Conservation (phyloP, 768 basidiomycete species). For the Tylopilus balloui region DNA sequence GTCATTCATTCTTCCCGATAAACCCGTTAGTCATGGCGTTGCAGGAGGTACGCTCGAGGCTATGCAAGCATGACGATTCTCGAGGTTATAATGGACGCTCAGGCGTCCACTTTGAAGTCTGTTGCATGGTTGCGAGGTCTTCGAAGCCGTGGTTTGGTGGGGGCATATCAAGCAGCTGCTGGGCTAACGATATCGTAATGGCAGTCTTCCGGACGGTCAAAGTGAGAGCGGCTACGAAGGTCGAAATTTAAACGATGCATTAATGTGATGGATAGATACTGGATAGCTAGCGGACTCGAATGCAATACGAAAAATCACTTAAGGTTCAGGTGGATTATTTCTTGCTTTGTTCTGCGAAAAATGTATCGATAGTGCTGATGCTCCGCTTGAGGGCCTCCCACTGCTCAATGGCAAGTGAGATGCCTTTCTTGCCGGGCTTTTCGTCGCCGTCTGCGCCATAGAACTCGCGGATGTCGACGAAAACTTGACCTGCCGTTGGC, state of each 20-base stretch:
- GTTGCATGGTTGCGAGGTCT: conserved; percentile 66
- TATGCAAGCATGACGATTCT: conserved; percentile 48
- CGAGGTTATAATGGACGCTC: conserved; percentile 61
- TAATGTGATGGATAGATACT: conserved; percentile 3
- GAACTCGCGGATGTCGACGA: conserved; percentile 74
- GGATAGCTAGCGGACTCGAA: not conserved
- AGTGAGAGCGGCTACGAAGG: not conserved
- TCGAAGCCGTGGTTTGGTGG: conserved; percentile 51
- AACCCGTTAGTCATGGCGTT: conserved; percentile 3
- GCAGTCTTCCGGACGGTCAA: not conserved
- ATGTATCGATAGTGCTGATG: conserved; percentile 44
- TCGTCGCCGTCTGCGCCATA: conserved; percentile 55
- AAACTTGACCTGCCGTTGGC: conserved; percentile 38
- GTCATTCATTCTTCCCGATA: not conserved
- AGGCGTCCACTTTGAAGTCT: conserved; percentile 51
- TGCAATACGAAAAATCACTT: not conserved
- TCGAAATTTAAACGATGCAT: not conserved
- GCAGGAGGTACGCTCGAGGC: conserved; percentile 56
- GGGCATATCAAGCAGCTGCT: conserved; percentile 68
- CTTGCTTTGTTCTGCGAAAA: conserved; percentile 36
- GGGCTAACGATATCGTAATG: conserved; percentile 43
- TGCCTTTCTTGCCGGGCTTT: conserved; percentile 81
- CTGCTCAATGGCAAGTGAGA: conserved; percentile 62
- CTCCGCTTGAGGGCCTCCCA: conserved; percentile 54
- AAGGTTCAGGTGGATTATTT: not conserved